phyloP scores from a whole-genome alignment of 2,329 filamentous ascomycete species.

The Macroventuria anomochaeta region DNA sequence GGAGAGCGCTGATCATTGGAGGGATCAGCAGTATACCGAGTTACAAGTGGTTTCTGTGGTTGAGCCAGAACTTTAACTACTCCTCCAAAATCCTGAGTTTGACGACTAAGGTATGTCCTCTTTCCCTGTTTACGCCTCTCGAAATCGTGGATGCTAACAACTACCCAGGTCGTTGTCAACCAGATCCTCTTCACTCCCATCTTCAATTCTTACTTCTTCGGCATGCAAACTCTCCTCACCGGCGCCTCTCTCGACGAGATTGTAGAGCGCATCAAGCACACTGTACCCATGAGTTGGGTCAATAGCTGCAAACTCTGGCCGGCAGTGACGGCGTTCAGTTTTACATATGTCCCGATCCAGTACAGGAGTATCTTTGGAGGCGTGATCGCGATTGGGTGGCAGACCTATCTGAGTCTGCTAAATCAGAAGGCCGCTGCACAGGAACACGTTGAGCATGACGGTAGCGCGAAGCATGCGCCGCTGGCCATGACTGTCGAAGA shows the following conservation, averaged over 20 bases:
- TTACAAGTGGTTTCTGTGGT: slow-evolving; percentile 84
- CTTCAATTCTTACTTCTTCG: slow-evolving; percentile 61
- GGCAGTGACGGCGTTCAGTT: slow-evolving; percentile 82
- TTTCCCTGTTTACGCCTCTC: too few relatives aligned
- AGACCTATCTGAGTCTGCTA: slow-evolving; percentile 84
- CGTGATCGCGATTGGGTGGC: slow-evolving; percentile 84
- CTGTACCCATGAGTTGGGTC: slow-evolving; percentile 76
- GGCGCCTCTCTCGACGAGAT: slow-evolving; percentile 71
- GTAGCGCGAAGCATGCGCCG: neutral
- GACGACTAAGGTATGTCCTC: slow-evolving; percentile 63
- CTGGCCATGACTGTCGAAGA: neutral
- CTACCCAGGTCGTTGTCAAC: slow-evolving; percentile 70
- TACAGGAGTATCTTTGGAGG: slow-evolving; percentile 81
- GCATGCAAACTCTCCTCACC: slow-evolving; percentile 56
- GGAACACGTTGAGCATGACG: slow-evolving; percentile 46
- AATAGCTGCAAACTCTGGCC: slow-evolving; percentile 92
- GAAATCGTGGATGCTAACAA: slow-evolving; percentile 4
- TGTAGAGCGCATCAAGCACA: slow-evolving; percentile 73
- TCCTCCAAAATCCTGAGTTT: slow-evolving; percentile 73
- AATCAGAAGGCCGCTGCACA: slow-evolving; percentile 74
- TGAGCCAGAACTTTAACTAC: slow-evolving; percentile 85
- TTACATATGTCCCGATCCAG: slow-evolving; percentile 80
- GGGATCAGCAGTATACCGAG: slow-evolving; percentile 75
- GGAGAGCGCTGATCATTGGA: slow-evolving; percentile 76
- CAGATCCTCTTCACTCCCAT: slow-evolving; percentile 79